These are phyloP conservation scores for Abrus pulchellus DNA, from an alignment of 306 rosid genomes.

Conservation along the genomic window DNA sequence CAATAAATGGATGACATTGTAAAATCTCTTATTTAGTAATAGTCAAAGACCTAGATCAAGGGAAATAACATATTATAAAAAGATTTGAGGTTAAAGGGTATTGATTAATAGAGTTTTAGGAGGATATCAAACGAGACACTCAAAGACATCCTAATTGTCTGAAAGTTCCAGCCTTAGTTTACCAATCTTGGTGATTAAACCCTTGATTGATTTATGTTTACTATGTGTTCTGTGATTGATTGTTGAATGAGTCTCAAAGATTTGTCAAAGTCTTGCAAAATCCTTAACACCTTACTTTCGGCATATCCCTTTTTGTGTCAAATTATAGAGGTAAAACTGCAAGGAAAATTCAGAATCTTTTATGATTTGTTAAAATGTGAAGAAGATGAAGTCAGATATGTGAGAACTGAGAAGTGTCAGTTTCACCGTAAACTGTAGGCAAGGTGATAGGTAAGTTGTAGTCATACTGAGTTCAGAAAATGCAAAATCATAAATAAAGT, in stretches of 20 bases:
- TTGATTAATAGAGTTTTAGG: constrained; percentile 3
- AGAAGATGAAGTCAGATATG: background rate
- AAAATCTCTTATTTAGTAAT: background rate
- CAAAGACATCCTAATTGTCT: background rate
- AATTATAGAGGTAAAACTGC: background rate
- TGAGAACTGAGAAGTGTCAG: background rate
- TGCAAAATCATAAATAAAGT: background rate
- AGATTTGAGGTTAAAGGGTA: background rate
- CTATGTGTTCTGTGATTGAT: background rate
- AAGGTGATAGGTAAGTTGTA: constrained; percentile 5
- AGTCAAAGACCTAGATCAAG: background rate
- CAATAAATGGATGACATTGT: background rate
- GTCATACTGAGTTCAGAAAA: background rate
- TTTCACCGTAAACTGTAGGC: background rate
- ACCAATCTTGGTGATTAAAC: background rate
- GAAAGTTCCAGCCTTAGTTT: background rate
- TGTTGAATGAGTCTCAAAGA: constrained; percentile 8
- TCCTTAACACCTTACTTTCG: constrained; percentile 13
- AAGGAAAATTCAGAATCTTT: background rate
- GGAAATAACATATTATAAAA: background rate
- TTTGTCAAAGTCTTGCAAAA: background rate
- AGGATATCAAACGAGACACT: background rate
- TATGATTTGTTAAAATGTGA: background rate
- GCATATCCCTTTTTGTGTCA: constrained; percentile 2
- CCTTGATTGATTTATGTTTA: background rate